Base-by-base conservation (phyloP, 768 basidiomycete genomes). In the Tulasnella calospora region DNA sequence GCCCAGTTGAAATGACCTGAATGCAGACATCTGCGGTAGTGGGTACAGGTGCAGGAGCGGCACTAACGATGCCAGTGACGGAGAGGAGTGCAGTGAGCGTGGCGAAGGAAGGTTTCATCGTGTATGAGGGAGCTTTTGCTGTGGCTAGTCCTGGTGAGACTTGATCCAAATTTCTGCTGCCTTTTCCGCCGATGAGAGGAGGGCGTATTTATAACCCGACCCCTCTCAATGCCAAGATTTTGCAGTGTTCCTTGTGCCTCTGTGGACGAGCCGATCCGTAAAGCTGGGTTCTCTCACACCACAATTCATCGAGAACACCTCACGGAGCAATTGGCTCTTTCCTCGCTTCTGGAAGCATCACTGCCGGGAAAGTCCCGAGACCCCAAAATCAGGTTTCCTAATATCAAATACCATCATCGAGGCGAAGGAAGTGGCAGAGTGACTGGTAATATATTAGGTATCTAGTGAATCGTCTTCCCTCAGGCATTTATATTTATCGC, bases 281-380 rank as follows among this genome's bases (percentile, higher is more conserved):
- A 67, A 17, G 23, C 61, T 35, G 61, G 33, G 8, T 67, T 4
- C 3, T 67, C 61, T 17, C 61, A 67, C 61, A 67, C 30, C 27
- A 15, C 3, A 30, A 33, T 33, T 35, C 33, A 27, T 35, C 61
- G 27, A 35, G 61, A 67, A 67, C 30, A 67, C 30, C 6, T 27
- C 61, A 30, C 61, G 61, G 30, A 67, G 61, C 38, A 67, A 67
- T 67, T 67, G 33, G 61, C 27, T 67, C 61, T 67, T 67, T 67
- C 33, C 61, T 27, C 17, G 3, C 30, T 67, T 67, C 61, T 27
- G 23, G 61, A 67, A 67, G 61, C 61, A 27, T 67, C n/a, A 7
- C 30, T 67, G 15, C 61, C 61, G 61, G 61, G 12, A 67, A 67
- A 67, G 27, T 67, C 61, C 61, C 61, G 61, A 67, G 61, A 30